phyloP scores from a whole-genome alignment of 768 basidiomycete species.

The Tylopilus cervinicoccineus region DNA sequence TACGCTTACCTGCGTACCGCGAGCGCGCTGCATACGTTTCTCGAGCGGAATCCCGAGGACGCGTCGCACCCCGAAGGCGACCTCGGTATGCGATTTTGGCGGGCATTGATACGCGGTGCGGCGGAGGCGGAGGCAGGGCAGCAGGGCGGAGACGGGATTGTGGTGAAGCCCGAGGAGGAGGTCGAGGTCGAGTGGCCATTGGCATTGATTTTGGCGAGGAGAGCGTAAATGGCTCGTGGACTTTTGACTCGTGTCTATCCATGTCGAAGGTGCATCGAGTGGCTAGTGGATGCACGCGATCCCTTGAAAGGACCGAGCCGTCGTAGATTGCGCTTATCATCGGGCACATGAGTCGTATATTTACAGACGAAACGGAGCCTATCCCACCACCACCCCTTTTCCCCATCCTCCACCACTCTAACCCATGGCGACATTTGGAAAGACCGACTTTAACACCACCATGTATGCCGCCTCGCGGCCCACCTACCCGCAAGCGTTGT shows the following conservation, averaged over 20 bases:
- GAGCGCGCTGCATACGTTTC: conserved; percentile 66
- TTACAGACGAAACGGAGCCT: no score
- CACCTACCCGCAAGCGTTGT: conserved; percentile 65
- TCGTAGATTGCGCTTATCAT: no score
- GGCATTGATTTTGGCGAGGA: conserved; percentile 28
- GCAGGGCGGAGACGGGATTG: conserved; percentile 14
- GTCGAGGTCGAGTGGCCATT: conserved; percentile 44
- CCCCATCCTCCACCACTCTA: neutral
- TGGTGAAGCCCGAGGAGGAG: conserved; percentile 17
- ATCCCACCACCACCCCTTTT: neutral
- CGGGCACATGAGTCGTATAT: no score
- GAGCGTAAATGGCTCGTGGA: neutral
- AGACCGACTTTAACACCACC: conserved; percentile 60
- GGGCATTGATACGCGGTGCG: conserved; percentile 42
- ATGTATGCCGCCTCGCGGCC: conserved; percentile 61
- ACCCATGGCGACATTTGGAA: conserved; percentile 65
- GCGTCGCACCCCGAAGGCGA: conserved; percentile 47
- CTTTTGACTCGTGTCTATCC: no score
- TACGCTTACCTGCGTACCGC: conserved; percentile 67
- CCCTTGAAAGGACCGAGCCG: no score
- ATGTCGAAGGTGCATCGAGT: no score
- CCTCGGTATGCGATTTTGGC: conserved; percentile 62
- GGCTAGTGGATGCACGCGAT: no score
- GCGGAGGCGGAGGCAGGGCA: no score
- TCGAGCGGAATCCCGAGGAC: conserved; percentile 62